Base-by-base conservation (phyloP, 768 basidiomycete species). In the Tylopilus sp. region DNA sequence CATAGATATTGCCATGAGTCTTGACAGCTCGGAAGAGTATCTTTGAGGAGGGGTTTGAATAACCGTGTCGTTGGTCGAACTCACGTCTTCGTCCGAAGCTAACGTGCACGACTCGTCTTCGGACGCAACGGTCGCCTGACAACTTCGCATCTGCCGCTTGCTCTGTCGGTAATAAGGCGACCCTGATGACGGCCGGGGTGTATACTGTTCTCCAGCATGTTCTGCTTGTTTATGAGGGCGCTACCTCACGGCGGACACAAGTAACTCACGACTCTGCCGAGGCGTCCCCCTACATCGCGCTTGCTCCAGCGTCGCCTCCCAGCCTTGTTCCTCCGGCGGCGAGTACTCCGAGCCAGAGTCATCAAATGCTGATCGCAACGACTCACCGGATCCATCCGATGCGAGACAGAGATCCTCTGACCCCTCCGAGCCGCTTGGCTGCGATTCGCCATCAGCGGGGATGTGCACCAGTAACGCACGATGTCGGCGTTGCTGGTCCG, bases 311-410 rank as follows among this genome's bases (percentile, higher is more conserved):
- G 44, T 57, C n/a, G 33, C 33, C 25, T 47, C 52, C 39, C 53
- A 39, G 12, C 50, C 44, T 26, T 53, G 44, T 39, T 68, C 62
- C n/a, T 64, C 65, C 21, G 42, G 62, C 4, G 61, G 55, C 15
- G 66, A 67, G 51, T 69, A 65, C 50, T 71, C 71, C 6, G 61
- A 67, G 33, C 58, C 65, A 40, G 66, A 64, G 25, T 68, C 70
- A 25, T 63, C 54, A 10, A 52, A 58, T 12, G 46, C 59, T 4
- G 58, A 57, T 15, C 57, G 60, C 21, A 57, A 43, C 26, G 64
- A 65, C 51, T 57, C 42, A 3, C 57, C 57, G 0, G 63, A 66
- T 4, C 50, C 52, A 20, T 61, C 56, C 4, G 63, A 60, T 17
- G 22, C 44, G 25, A 51, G 51, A 40, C 35, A 47, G 1, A n/a